Evolutionary conservation across 345 rosid genomes (phyloP).

Genomic region (Populus ilicifolia): DNA sequence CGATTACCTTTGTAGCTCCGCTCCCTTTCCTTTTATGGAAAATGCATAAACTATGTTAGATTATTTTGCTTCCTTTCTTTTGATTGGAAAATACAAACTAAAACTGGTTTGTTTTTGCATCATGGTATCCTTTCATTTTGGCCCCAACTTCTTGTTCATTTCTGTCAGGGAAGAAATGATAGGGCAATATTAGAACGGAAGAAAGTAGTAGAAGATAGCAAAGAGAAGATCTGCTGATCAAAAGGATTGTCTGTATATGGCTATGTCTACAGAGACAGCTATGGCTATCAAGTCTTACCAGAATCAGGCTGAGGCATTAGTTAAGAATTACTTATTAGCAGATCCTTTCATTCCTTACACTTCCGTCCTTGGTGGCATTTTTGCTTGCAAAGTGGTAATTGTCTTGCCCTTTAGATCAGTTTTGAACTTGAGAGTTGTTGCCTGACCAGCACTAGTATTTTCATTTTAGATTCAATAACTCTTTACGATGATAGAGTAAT

Average conservation of each 20-base stretch:
- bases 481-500: not conserved
- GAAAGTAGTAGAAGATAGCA: constrained; percentile 10
- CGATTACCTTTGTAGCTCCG: not conserved
- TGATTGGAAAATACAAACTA: not conserved
- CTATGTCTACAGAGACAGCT: constrained; percentile 32
- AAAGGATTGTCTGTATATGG: constrained; percentile 19
- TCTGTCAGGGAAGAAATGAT: constrained; percentile 17
- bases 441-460: not conserved
- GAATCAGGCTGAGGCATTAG: constrained; percentile 58
- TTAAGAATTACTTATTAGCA: constrained; percentile 55
- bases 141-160: constrained; percentile 4
- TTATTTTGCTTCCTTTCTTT: not conserved
- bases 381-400: constrained; percentile 80
- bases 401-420: not conserved
- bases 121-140: not conserved
- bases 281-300: constrained; percentile 64
- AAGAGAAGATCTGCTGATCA: constrained; percentile 8
- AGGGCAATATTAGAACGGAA: constrained; percentile 15
- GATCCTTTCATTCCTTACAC: constrained; percentile 71
- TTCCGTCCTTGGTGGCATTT: constrained; percentile 61
- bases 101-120: not conserved
- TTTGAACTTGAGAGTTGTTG: constrained; percentile 1
- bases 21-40: not conserved
- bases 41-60: not conserved
- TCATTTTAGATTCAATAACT: not conserved